Evolutionary conservation across 2,329 filamentous ascomycete species (phyloP), one percentile per base, ranked within the genome.

Genomic region (Pestalotiopsis sp.): DNA sequence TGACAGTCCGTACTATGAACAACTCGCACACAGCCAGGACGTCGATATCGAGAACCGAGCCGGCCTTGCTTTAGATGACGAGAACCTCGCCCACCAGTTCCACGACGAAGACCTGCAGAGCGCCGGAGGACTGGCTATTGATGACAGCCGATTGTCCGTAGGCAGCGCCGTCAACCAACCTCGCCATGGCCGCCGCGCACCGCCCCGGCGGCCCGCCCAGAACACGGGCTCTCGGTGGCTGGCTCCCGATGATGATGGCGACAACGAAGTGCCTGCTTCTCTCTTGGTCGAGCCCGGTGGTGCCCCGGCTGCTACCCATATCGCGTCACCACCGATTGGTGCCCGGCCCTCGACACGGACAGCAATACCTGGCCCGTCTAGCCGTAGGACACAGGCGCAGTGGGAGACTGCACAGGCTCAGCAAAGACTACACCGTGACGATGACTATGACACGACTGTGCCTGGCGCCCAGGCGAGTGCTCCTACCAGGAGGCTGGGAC

Each of bases 231-330:
- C 76, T 9, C 73, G 72, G 65, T 80, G 79, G 78, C 69, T 76
- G 20, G 67, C 71, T 27, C 74, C 71, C 20, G 77, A 82, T 17
- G 76, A 76, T 67, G 71, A 77, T 36, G 71, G 70, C 41, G 86
- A 88, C 38, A 89, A 90, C 67, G 89, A 91, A 73, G 89, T 91
- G 0, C 90, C 90, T 0, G 87, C 85, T 20, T 92, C 90, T 3
- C 80, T 92, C 20, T 77, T 92, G 20, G 85, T 92, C 23, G 90
- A 92, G 75, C 81, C 79, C 4, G 84, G 71, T 62, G 72, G 68
- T 20, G n/a, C 64, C 31, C 38, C 25, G 58, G 66, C 70, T 23
- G 61, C 69, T 17, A 60, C 74, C 12, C 71, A 77, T 62, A 74
- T 73, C 63, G 64, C 72, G 69, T 68, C 71, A 72, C 69, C 75